Evolutionary conservation across 1,284 basidiomycete genomes (phyloP), one percentile per base, ranked within the genome.

Genomic region (Cerrena zonata): DNA sequence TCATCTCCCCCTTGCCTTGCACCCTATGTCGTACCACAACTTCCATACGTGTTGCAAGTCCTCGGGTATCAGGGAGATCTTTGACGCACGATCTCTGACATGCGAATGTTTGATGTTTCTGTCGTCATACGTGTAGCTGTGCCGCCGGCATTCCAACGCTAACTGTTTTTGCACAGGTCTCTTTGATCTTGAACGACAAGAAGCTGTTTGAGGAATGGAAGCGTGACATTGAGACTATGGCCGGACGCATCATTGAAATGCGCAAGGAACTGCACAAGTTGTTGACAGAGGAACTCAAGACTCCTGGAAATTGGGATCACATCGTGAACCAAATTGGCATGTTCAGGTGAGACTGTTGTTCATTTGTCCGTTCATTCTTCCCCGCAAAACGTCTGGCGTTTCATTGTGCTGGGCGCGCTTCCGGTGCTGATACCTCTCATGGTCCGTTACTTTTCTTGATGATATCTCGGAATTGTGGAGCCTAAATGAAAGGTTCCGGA

Each of bases 231-330:
- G 73, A 77, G 68, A 91, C 89, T 56, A 98, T 99, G 94, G 84
- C 94, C 0, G 79, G 84, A 41, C 82, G 95, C 41, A 93, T 99
- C 64, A 93, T 94, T 59, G 79, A 80, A 51, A 97, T 96, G 84
- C 84, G 95, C 39, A 77, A 86, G 62, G 81, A 89, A 72, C 75
- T 99, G 56, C 79, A 81, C 71, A 75, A 82, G 50, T 67, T 92
- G 57, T 69, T 99, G 65, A 89, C 85, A 21, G 80, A 91, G 57
- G 84, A 91, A 69, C 73, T 91, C 63, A 80, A 92, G 72, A 98
- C 95, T 45, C 94, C 95, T 0, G 91, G 92, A 0, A 81, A 77
- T 56, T 99, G 95, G 95, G 79, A 84, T 19, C 94, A 98, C 69
- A 91, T 97, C 61, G 73, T 86, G 60, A 79, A 82, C 52, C 92